phyloP scores from a whole-genome alignment of 2,329 filamentous ascomycete species.

The Aspergillus japonicus region DNA sequence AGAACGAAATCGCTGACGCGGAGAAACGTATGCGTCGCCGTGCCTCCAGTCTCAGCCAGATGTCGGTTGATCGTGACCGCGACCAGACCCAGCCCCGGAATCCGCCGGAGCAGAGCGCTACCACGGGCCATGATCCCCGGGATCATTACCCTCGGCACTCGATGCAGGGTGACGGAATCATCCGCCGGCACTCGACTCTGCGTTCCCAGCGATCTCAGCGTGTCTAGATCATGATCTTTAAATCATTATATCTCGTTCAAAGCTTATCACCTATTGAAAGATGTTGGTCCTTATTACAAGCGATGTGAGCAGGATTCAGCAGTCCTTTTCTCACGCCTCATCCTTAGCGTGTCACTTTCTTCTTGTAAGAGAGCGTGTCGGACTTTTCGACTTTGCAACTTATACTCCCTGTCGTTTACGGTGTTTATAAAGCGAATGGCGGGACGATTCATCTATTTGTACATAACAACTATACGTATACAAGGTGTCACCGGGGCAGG shows the following conservation, averaged over 20 bases:
- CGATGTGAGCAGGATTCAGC: background rate
- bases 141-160: constrained; percentile 21
- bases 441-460: background rate
- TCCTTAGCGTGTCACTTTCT: background rate
- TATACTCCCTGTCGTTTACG: background rate
- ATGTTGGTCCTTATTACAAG: background rate
- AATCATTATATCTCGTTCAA: too few species aligned
- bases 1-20: constrained; percentile 58
- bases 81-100: constrained; percentile 21
- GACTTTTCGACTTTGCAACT: background rate
- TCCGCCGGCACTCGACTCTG: constrained; percentile 31
- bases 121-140: constrained; percentile 28
- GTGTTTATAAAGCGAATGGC: background rate
- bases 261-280: too few species aligned
- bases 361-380: background rate
- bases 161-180: constrained; percentile 20
- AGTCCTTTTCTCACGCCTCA: background rate
- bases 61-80: constrained; percentile 24
- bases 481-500: background rate
- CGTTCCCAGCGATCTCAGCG: constrained; percentile 25
- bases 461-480: background rate
- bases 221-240: constrained; percentile 4
- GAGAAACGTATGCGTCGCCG: constrained; percentile 45
- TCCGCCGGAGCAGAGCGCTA: constrained; percentile 21
- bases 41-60: constrained; percentile 36